Percentiles rank a stretch among this genome's conserved stretches.
Conservation (phyloP, 192 early-diverging fungal genomes). For the Coemansia sp. region DNA sequence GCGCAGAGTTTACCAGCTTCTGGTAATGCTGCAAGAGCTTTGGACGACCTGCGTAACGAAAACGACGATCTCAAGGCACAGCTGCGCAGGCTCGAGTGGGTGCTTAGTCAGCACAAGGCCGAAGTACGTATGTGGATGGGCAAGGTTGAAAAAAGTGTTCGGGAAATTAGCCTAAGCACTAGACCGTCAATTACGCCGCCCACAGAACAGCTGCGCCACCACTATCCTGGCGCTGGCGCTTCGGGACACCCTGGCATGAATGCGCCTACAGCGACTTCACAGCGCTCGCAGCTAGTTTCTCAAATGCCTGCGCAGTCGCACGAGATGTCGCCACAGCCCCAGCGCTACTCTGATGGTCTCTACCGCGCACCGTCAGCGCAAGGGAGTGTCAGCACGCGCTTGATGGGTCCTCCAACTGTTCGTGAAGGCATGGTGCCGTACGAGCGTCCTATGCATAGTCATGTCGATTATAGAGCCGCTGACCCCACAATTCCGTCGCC, state of each 20-base stretch:
- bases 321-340: not conserved
- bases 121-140: conserved; percentile 46
- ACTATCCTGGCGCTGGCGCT: not conserved
- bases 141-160: conserved; percentile 33
- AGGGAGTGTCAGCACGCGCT: not conserved
- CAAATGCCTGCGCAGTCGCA: not conserved
- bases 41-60: conserved; percentile 38
- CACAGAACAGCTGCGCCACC: not conserved
- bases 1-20: not conserved
- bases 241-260: not conserved
- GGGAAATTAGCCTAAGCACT: not conserved
- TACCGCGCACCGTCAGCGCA: not conserved
- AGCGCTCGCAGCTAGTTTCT: not conserved
- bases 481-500: not conserved
- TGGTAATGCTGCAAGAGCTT: not conserved
- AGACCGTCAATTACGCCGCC: not conserved
- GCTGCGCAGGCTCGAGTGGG: conserved; percentile 34
- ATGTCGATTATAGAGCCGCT: conserved; percentile 4
- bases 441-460: not conserved
- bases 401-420: not conserved
- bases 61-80: conserved; percentile 40
- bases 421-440: conserved; percentile 5
- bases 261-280: not conserved
- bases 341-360: conserved; percentile 1
- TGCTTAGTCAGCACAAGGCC: conserved; percentile 34